phyloP scores from a whole-genome alignment of 257 asterid genomes.

The Cordia subcordata region DNA sequence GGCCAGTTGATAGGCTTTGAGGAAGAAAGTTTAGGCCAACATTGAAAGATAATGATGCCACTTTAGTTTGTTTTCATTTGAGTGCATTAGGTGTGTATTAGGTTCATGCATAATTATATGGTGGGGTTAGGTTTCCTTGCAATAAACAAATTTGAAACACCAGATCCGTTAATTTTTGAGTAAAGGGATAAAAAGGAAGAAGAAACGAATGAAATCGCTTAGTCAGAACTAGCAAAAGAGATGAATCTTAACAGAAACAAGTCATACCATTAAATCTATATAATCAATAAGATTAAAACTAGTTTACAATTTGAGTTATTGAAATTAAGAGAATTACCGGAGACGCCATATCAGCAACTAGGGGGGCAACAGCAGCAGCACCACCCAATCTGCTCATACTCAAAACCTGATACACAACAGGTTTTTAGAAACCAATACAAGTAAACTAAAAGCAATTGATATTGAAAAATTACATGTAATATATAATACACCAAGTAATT shows the following conservation, averaged over 20 bases:
- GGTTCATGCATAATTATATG: neutral
- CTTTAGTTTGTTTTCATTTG: too few relatives aligned
- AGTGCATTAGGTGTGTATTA: neutral
- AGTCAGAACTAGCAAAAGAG: too few relatives aligned
- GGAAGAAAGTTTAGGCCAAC: too few relatives aligned
- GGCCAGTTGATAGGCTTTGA: too few relatives aligned
- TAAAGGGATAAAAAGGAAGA: neutral
- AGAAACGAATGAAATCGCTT: too few relatives aligned
- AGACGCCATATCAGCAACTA: conserved; percentile 58
- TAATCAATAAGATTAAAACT: neutral
- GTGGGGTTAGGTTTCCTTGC: neutral
- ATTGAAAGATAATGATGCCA: too few relatives aligned
- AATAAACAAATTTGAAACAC: neutral
- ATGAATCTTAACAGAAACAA: too few relatives aligned
- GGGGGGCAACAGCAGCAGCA: conserved; percentile 77
- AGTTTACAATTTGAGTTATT: neutral
- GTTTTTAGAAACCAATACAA: neutral
- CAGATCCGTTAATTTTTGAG: neutral
- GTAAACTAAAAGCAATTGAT: neutral
- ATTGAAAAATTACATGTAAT: too few relatives aligned
- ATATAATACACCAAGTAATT: conserved; percentile 16
- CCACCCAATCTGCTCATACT: conserved; percentile 96
- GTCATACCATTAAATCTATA: too few relatives aligned
- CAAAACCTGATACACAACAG: conserved; percentile 45
- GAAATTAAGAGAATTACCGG: conserved; percentile 45